These are phyloP conservation scores for Microthyrium microscopicum DNA, from an alignment of 2,329 filamentous ascomycete species.

Conservation along the genomic window DNA sequence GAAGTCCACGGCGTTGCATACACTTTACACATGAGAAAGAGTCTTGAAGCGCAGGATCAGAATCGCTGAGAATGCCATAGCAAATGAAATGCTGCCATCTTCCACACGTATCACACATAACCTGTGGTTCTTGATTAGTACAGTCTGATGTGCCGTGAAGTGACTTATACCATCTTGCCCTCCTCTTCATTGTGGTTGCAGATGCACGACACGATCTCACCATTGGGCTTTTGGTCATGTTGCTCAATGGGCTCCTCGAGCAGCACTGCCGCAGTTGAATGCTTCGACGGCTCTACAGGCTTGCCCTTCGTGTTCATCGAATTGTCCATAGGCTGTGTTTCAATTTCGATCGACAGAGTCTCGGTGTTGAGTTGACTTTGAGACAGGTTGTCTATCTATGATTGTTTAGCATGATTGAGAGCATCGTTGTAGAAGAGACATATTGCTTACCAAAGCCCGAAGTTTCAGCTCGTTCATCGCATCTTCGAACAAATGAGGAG, in stretches of 20 bases:
- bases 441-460: no score
- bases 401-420: no score
- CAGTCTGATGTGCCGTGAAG: not conserved
- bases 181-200: conserved; percentile 25
- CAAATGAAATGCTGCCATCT: conserved; percentile 30
- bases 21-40: no score
- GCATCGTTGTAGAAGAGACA: no score
- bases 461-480: no score
- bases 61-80: conserved; percentile 24
- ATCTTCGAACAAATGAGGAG: no score
- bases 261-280: not conserved
- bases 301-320: conserved; percentile 6
- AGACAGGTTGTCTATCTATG: no score
- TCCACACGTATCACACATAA: conserved; percentile 27
- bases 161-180: conserved; percentile 22
- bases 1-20: no score
- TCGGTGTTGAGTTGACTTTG: no score
- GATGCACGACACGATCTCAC: conserved; percentile 20
- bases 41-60: conserved; percentile 23
- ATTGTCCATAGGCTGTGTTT: no score
- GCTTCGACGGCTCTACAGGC: not conserved
- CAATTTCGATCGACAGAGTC: no score
- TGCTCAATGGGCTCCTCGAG: not conserved
- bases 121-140: conserved; percentile 14
- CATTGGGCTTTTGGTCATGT: conserved; percentile 13